Evolutionary conservation across 768 basidiomycete species (phyloP), one percentile per base, ranked within the genome.

Genomic region (Chalciporus piperatus): DNA sequence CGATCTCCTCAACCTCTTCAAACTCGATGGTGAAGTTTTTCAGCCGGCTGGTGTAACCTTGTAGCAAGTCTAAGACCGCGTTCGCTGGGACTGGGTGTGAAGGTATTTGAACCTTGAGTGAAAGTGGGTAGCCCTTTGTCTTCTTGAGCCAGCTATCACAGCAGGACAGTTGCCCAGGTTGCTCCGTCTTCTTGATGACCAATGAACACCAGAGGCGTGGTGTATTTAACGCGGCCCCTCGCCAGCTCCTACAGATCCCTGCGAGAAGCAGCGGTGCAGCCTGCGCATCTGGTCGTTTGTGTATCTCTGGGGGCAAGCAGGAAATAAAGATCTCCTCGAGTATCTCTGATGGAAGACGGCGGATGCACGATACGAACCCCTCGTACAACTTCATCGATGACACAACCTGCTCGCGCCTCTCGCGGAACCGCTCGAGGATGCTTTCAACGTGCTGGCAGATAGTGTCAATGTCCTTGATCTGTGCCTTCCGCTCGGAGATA

Each of bases 151-250:
- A 60, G 17, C 44, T 46, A 30, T 62, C 35, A 25, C 51, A 63
- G 37, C 44, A 51, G 23, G 51, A 56, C n/a, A 55, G 14, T 30
- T 45, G 32, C 35, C 41, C 54, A 27, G 6, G 27, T 9, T 27
- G 27, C 40, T 48, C 47, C 30, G 28, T 49, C 47, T 6, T 41
- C 45, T 37, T 19, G 30, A 16, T 41, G 41, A 3, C 44, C 6
- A 81, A 74, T 1, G 74, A 70, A 12, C 74, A 71, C 80, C 80
- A 82, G 22, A 82, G 61, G 43, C 66, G 69, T 7, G 80, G 76
- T 1, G 73, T 74, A 5, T 62, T 59, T 9, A 67, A 42, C 20
- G 64, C 72, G 14, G 79, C 48, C 4, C 61, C 47, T 54, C 71
- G 71, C 80, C 80, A 81, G 1, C 65, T 50, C 2, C 61, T 61